Percentiles rank a stretch among this genome's conserved stretches.
Conservation (phyloP, 192 early-diverging fungal species). For the Coemansia sp. region DNA sequence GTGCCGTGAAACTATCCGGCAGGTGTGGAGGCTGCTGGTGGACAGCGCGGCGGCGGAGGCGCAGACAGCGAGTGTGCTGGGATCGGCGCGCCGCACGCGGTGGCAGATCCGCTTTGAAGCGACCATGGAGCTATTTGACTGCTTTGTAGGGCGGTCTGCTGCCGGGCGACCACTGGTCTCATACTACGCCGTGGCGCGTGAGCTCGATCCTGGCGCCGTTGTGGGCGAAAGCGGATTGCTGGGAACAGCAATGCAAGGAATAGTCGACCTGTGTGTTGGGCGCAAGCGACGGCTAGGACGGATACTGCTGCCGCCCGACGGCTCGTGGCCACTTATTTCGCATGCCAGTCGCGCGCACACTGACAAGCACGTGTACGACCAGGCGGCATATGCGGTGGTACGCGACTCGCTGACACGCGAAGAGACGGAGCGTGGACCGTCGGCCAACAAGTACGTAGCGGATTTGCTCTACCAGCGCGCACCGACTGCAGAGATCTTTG, state of each 20-base stretch:
- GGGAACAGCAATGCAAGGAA: conserved; percentile 39
- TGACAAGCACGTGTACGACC: conserved; percentile 39
- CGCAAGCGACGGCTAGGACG: conserved; percentile 48
- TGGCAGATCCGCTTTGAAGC: conserved; percentile 53
- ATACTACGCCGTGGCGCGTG: conserved; percentile 41
- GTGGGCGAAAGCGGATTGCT: conserved; percentile 47
- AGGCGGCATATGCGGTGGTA: conserved; percentile 56
- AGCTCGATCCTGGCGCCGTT: conserved; percentile 43
- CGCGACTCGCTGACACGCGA: conserved; percentile 60
- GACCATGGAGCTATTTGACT: conserved; percentile 47
- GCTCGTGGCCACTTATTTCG: conserved; percentile 76
- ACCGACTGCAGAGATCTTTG: conserved; percentile 68
- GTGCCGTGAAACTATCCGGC: conserved; percentile 41
- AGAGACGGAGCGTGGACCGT: conserved; percentile 47
- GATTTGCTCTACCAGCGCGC: conserved; percentile 72
- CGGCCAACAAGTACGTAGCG: conserved; percentile 57
- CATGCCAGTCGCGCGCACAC: conserved; percentile 52
- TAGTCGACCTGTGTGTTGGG: conserved; percentile 46
- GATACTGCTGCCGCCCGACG: conserved; percentile 56
- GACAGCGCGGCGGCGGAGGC: conserved; percentile 41
- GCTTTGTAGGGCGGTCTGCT: conserved; percentile 40
- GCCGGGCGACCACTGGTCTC: conserved; percentile 44
- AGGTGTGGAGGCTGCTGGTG: conserved; percentile 44
- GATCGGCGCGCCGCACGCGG: conserved; percentile 41
- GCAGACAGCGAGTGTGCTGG: conserved; percentile 27